Percentiles rank a stretch among this genome's conserved stretches.
Evolutionary conservation across 1,284 basidiomycete genomes (phyloP).

Genomic region (Trichosporon sp.): DNA sequence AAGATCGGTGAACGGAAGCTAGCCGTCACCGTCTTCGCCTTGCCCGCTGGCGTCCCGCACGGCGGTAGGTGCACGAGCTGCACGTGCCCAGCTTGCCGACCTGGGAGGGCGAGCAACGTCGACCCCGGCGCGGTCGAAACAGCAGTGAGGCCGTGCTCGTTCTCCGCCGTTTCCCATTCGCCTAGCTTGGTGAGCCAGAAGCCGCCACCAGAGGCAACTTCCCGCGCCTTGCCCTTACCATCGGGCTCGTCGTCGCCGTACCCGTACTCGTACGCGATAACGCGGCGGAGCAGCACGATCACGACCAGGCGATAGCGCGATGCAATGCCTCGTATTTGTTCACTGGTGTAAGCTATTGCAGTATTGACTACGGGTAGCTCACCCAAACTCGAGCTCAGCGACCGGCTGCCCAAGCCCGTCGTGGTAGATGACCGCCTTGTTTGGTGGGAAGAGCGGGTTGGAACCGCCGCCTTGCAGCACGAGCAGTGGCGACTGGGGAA

Average conservation of each 20-base stretch:
- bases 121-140: slow-evolving; percentile 71
- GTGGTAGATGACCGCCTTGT: slow-evolving; percentile 90
- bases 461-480: slow-evolving; percentile 85
- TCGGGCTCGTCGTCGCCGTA: slow-evolving; percentile 34
- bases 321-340: slow-evolving; percentile 73
- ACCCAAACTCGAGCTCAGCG: slow-evolving; percentile 79
- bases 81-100: slow-evolving; percentile 82
- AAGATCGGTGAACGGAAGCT: slow-evolving; percentile 61
- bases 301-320: slow-evolving; percentile 76
- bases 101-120: slow-evolving; percentile 79
- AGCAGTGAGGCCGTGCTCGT: slow-evolving; percentile 74
- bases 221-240: slow-evolving; percentile 15
- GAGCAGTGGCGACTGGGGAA: slow-evolving; percentile 77
- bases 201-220: slow-evolving; percentile 14
- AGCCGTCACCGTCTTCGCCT: slow-evolving; percentile 13
- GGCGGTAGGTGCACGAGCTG: slow-evolving; percentile 82
- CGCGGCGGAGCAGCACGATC: slow-evolving; percentile 71
- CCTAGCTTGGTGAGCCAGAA: slow-evolving; percentile 58
- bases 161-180: slow-evolving; percentile 87
- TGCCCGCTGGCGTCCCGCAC: slow-evolving; percentile 50
- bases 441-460: slow-evolving; percentile 86
- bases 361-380: slow-evolving; percentile 12
- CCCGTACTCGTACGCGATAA: slow-evolving; percentile 72
- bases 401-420: slow-evolving; percentile 68
- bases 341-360: slow-evolving; percentile 51